These are phyloP conservation scores for Astrocystis sublimbata DNA, from an alignment of 495 filamentous ascomycete genomes.

Conservation along the genomic window DNA sequence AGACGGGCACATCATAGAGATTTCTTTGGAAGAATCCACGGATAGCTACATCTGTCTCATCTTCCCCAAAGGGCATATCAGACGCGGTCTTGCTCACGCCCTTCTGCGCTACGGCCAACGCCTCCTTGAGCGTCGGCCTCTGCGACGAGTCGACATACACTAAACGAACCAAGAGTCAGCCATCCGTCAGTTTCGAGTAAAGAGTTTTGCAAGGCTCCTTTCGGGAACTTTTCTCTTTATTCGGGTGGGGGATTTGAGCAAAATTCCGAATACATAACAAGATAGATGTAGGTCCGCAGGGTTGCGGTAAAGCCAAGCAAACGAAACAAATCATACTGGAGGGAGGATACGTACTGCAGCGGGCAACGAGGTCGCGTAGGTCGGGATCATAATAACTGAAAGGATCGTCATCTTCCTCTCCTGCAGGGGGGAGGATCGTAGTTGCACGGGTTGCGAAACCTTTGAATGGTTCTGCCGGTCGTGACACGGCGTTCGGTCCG, in stretches of 20 bases:
- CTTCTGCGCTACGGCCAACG: neutral
- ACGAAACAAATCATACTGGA: no score
- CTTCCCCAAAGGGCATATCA: neutral
- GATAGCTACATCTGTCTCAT: neutral
- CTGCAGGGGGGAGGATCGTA: neutral
- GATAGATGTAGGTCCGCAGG: no score
- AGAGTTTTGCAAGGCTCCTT: no score
- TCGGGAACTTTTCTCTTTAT: no score
- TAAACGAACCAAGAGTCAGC: no score
- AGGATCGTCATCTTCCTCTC: no score
- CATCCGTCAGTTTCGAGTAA: no score
- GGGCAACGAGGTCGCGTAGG: slow-evolving; percentile 6
- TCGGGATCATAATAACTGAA: neutral
- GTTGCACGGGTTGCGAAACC: neutral
- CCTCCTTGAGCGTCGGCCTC: neutral
- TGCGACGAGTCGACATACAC: neutral
- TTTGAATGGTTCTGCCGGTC: neutral
- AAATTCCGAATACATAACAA: no score
- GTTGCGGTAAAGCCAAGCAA: no score
- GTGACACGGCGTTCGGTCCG: neutral
- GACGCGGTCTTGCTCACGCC: neutral
- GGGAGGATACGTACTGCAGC: no score
- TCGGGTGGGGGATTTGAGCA: no score
- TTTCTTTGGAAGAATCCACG: neutral
- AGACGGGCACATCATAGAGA: neutral